A percentile compares a stretch with the other conserved stretches of the same genome.
These are phyloP conservation scores for Lactarius vividus DNA, from an alignment of 768 basidiomycete species.

Conservation along the genomic window DNA sequence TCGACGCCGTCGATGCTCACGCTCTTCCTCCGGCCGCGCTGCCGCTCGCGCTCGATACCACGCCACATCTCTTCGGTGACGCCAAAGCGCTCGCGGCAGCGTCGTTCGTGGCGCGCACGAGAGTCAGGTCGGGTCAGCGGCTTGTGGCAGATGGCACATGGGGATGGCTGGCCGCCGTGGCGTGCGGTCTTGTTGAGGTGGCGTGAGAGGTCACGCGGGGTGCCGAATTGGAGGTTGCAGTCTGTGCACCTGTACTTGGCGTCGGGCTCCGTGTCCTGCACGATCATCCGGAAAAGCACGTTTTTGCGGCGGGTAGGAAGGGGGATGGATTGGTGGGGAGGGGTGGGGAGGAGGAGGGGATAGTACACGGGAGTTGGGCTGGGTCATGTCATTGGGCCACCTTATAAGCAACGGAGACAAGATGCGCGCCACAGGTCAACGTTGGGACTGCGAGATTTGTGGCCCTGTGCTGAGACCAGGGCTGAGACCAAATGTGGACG, in stretches of 20 bases:
- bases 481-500: conserved; percentile 4
- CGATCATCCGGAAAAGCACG: conserved; percentile 12
- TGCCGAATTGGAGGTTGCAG: conserved; percentile 26
- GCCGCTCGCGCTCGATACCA: conserved; percentile 20
- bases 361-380: conserved; percentile 3
- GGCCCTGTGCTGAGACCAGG: conserved; percentile 11
- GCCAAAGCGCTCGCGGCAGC: conserved; percentile 27
- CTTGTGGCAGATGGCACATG: conserved; percentile 25
- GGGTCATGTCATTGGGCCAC: conserved; percentile 1
- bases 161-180: conserved; percentile 22
- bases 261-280: conserved; percentile 15
- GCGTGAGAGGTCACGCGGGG: conserved; percentile 23
- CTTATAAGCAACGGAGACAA: conserved; percentile 25
- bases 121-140: conserved; percentile 23
- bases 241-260: conserved; percentile 23
- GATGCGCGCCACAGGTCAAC: conserved; percentile 22
- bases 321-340: background rate
- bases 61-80: conserved; percentile 27
- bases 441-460: conserved; percentile 17
- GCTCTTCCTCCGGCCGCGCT: conserved; percentile 23
- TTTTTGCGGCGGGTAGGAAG: background rate
- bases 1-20: conserved; percentile 18
- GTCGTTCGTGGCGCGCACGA: conserved; percentile 23
- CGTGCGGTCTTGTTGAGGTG: conserved; percentile 23
- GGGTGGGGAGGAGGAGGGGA: background rate